Evolutionary conservation across 2,329 filamentous ascomycete species (phyloP), one percentile per base, ranked within the genome.

Genomic region (Alternaria ventricosa): DNA sequence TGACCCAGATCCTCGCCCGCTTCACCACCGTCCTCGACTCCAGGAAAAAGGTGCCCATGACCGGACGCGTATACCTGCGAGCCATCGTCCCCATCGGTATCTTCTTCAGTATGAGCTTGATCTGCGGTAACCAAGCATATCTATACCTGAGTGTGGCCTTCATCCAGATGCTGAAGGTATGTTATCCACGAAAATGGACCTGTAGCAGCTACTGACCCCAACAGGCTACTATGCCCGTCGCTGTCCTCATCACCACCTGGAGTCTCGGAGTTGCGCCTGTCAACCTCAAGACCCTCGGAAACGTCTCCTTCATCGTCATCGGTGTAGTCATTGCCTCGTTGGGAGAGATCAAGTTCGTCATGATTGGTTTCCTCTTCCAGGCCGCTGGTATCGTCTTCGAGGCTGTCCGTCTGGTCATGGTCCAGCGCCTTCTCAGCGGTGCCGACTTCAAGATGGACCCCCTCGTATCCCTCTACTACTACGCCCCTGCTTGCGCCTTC

Each of bases 131-230:
- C 85, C 83, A 97, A 82, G 94, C 95, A 73, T 98, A 98, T 80
- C 88, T 97, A 59, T 97, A 97, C 82, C 88, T 98, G 65, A 96
- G 92, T 71, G 95, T 98, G 63, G 92, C 95, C 64, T 98, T 98
- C 82, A 98, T 98, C 77, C 95, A 98, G 86, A 98, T 98, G 95
- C 90, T 98, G 81, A 98, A 98, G 92, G 91, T 93, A 72, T 41
- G 79, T 71, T 15, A 4, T n/a, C 41, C 36, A 7, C 15, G n/a
- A 20, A 18, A 22, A 7, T 30, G 3, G 13, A 33, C 6, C n/a
- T 10, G 22, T 15, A 27, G 22, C 20, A 45, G 44, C 30, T 57
- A 30, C 64, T 68, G 57, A 72, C 68, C 33, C 44, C 11, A 30
- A 6, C 30, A 94, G 92, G 96, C 96, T 71, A 97, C 94, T 46